Base-by-base conservation (phyloP, 768 basidiomycete genomes). In the Suillus americanus region DNA sequence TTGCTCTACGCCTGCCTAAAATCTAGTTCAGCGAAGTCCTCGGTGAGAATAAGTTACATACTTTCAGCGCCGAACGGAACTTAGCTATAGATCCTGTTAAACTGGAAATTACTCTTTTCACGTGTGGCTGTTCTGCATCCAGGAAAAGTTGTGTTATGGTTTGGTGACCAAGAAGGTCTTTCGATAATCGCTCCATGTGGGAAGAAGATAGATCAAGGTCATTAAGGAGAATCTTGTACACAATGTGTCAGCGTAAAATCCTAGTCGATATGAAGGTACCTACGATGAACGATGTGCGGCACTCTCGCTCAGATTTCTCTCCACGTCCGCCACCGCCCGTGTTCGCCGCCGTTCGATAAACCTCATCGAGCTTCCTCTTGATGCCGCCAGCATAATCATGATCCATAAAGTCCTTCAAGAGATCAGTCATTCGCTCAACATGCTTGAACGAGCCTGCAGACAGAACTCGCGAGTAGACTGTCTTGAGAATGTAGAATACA, bases 401-500 rank as follows among this genome's bases (percentile, higher is more conserved):
- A 63, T 98, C 96, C 71, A 99, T 82, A 54, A 91, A 82, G 20
- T 90, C 89, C 60, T 85, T 83, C 20, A 97, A 79, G 53, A 83
- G 86, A 16, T 84, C 82, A 3, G 89, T 78, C 61, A 88, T 88
- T 33, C 79, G 81, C 64, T 85, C 80, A 2, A 94, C 81, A 3
- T 83, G 85, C 6, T 74, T 72, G 4, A 87, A 67, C 3, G 90
- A 90, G 0, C 94, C 94, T 0, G 91, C 90, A 0, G 92, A 90
- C 20, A 97, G 73, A 38, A 95, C 77, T 13, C 97, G 86, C 23
- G 86, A 81, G 5, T 95, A 81, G 3, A 96, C 89, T 8, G 88
- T 82, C 75, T 97, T 98, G 65, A 99, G 81, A 64, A 99, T 90
- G 77, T 97, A 99, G 79, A 99, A 99, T 2, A 90, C 91, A 69